Evolutionary conservation across 768 basidiomycete genomes (phyloP), one percentile per base, ranked within the genome.

Genomic region (Pleurotus cornucopiae): DNA sequence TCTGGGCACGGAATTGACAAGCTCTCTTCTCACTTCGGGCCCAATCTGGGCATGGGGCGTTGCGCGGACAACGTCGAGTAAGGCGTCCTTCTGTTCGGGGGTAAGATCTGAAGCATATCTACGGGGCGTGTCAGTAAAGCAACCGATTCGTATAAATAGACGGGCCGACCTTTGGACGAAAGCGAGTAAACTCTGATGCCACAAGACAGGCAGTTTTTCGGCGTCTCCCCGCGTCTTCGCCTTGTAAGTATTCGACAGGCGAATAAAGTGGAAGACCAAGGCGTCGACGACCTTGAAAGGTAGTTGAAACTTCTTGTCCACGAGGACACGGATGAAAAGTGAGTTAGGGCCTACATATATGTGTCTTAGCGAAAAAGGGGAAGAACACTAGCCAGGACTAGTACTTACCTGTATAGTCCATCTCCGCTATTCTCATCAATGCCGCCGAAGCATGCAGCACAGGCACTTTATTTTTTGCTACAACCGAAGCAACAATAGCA

Each of bases 281-380:
- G 92, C 90, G 67, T 99, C 97, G 53, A 99, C 84, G 25, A 97
- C 96, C 73, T 98, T 96, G 79, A 94, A 99, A 0, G 97, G 97
- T 26, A 99, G 76, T 58, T 97, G 93, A 67, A 95, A 91, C 69
- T 99, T 99, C 73, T 99, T 99, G 76, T 99, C 97, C 49, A 98
- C 76, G 26, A 99, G 76, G 11, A 98, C 89, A 16, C 97, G 92
- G 67, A 99, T 95, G 76, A 99, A 98, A 18, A 99, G 80, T 9
- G 94, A 97, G 62, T 94, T 97, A 0, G 97, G 90, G 2, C 94
- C 94, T 81, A 20, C 14, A 25, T 11, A 52, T 40, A 57, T 55
- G 44, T 54, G 3, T 44, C 6, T 20, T 56, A 39, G 26, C 43
- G 11, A 26, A 6, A 20, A 6, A 34, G 16, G 14, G 18, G 40